Base-by-base conservation (phyloP, 1,284 basidiomycete genomes). In the Malassezia brasiliensis region DNA sequence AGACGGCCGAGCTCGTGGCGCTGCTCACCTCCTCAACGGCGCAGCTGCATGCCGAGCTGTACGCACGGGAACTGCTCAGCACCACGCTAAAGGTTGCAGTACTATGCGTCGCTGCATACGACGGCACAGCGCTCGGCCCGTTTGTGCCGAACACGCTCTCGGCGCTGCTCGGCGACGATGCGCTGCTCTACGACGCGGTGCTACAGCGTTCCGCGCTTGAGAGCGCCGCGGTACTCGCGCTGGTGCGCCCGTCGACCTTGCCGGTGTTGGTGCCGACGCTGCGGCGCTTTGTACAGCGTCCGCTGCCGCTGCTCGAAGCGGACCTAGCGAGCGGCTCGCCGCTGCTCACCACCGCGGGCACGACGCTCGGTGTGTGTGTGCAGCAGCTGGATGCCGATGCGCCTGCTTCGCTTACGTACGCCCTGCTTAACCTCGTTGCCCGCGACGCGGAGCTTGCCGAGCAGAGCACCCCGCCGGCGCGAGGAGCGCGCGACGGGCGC, bases 341-440 rank as follows among this genome's bases (percentile, higher is more conserved):
- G 1, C 83, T 86, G 10, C 79, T 94, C 14, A 79, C 83, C 30
- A 85, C 90, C 1, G 88, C 90, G 3, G 90, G 90, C 1, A 88
- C 86, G 68, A 90, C 88, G 66, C 79, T 96, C 32, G 86, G 88
- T 3, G 79, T 88, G 50, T 96, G 91, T 75, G 86, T 96, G 59
- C 85, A 85, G 76, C 60, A 88, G 52, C 83, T 87, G 12, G 85
- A 87, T 7, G 87, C 87, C 51, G 88, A 93, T 65, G 90, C 93
- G 72, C 82, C 90, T 66, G 85, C 91, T 80, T 94, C 90, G 2
- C 90, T 90, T 64, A 87, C 94, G 83, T 96, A 96, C 75, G 91
- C 90, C 9, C 81, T 96, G 14, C 80, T 96, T 58, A 96, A 96
- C 70, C 87, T 88, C 69, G 85, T 96, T 53, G 87, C 82, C 77